phyloP scores from a whole-genome alignment of 2,329 filamentous ascomycete genomes.

The Cyphellophora europaea region DNA sequence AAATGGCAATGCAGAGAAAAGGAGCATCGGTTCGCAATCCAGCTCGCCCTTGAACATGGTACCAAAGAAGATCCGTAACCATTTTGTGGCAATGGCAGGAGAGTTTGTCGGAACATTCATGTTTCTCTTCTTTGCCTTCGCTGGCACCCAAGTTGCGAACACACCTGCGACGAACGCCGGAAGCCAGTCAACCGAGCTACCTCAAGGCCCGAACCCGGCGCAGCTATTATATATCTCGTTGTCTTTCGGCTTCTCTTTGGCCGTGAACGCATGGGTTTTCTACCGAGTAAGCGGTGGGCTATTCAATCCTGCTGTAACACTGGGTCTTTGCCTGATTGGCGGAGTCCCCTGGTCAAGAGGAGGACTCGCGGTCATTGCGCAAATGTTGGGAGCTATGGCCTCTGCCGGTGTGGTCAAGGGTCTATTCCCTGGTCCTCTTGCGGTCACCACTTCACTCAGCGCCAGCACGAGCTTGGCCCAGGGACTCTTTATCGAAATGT shows the following conservation, averaged over 20 bases:
- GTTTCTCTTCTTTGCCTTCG: conserved; percentile 40
- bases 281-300: conserved; percentile 42
- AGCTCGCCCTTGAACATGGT: conserved; percentile 15
- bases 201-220: conserved; percentile 23
- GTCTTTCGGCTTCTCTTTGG: conserved; percentile 37
- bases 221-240: conserved; percentile 34
- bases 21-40: conserved; percentile 10
- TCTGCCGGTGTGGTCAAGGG: conserved; percentile 49
- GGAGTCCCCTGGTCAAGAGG: conserved; percentile 46
- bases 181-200: conserved; percentile 13
- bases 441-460: conserved; percentile 48
- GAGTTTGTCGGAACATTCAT: conserved; percentile 46
- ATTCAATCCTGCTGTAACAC: conserved; percentile 45
- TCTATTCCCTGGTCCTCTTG: conserved; percentile 48
- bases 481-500: conserved; percentile 59
- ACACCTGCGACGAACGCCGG: conserved; percentile 25
- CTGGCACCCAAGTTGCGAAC: conserved; percentile 38
- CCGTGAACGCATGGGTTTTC: conserved; percentile 47
- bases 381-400: conserved; percentile 50
- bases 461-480: conserved; percentile 43
- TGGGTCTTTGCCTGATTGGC: conserved; percentile 51
- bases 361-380: conserved; percentile 43
- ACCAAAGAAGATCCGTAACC: conserved; percentile 29
- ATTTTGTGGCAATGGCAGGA: conserved; percentile 37
- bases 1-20: conserved; percentile 9